phyloP scores from a whole-genome alignment of 2,329 filamentous ascomycete genomes.

The Dendryphion nanum region DNA sequence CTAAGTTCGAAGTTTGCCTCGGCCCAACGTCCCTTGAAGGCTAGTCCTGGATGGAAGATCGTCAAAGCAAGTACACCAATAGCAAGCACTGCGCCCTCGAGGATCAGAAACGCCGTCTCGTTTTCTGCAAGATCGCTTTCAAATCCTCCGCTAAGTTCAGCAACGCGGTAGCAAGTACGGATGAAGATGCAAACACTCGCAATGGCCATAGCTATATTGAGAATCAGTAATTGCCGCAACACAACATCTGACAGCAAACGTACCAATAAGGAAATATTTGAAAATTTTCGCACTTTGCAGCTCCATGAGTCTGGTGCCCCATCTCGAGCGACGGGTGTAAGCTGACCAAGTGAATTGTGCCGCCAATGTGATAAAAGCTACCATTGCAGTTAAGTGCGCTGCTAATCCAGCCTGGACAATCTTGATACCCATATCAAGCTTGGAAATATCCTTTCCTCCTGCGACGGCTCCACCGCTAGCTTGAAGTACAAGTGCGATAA shows the following conservation, averaged over 20 bases:
- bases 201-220: conserved; percentile 16
- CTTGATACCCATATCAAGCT: conserved; percentile 46
- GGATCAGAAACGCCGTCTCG: conserved; percentile 43
- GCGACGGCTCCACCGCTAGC: conserved; percentile 55
- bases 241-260: background rate
- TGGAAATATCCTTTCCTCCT: conserved; percentile 11
- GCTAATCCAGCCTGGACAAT: conserved; percentile 53
- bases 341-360: background rate
- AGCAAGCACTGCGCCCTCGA: conserved; percentile 49
- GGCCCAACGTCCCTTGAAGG: conserved; percentile 1
- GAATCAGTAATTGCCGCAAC: background rate
- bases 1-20: background rate
- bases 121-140: conserved; percentile 41
- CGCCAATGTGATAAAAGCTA: conserved; percentile 31
- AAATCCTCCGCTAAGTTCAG: conserved; percentile 43
- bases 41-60: conserved; percentile 38
- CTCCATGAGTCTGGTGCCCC: background rate
- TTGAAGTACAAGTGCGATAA: conserved; percentile 56
- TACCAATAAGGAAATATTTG: conserved; percentile 3
- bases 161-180: conserved; percentile 44
- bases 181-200: conserved; percentile 43
- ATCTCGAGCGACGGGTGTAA: background rate
- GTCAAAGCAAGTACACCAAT: conserved; percentile 43
- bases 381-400: conserved; percentile 50
- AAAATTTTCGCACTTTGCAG: conserved; percentile 1